Evolutionary conservation across 495 filamentous ascomycete genomes (phyloP).

Genomic region (Jackrogersella minutella): DNA sequence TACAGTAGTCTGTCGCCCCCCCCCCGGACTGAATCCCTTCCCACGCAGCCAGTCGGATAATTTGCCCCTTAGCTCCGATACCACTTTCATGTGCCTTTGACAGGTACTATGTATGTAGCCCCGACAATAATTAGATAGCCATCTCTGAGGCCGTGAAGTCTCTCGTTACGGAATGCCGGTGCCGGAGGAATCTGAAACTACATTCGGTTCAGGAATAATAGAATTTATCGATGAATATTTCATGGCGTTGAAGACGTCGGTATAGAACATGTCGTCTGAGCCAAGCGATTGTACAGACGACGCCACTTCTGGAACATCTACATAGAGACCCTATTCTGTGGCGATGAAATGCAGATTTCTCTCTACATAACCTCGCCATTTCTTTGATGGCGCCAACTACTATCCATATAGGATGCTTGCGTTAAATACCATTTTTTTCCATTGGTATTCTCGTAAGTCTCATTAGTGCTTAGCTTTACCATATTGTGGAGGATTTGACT

Average conservation of each 20-base stretch:
- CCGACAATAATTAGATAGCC: background rate
- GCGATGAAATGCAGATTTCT: constrained; percentile 1
- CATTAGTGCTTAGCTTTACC: constrained; percentile 8
- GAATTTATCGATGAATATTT: background rate
- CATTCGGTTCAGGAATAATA: background rate
- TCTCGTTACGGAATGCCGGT: background rate
- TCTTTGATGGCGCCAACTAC: too few relatives aligned
- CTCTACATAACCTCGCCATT: background rate
- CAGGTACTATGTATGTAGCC: background rate
- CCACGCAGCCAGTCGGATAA: constrained; percentile 30
- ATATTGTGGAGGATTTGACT: constrained; percentile 10
- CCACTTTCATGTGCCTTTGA: constrained; percentile 1
- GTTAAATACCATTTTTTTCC: constrained; percentile 14
- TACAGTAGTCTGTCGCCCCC: constrained; percentile 9
- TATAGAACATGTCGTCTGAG: background rate
- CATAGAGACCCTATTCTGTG: background rate
- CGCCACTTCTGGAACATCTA: too few relatives aligned
- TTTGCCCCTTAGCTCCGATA: constrained; percentile 23
- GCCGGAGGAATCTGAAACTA: background rate
- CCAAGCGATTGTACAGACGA: background rate
- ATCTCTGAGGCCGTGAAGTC: background rate
- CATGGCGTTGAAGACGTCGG: background rate
- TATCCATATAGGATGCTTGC: too few relatives aligned
- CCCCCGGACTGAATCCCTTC: background rate
- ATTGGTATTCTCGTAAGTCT: constrained; percentile 2